Base-by-base conservation (phyloP, 2,329 filamentous ascomycete genomes). In the Knufia fluminis region DNA sequence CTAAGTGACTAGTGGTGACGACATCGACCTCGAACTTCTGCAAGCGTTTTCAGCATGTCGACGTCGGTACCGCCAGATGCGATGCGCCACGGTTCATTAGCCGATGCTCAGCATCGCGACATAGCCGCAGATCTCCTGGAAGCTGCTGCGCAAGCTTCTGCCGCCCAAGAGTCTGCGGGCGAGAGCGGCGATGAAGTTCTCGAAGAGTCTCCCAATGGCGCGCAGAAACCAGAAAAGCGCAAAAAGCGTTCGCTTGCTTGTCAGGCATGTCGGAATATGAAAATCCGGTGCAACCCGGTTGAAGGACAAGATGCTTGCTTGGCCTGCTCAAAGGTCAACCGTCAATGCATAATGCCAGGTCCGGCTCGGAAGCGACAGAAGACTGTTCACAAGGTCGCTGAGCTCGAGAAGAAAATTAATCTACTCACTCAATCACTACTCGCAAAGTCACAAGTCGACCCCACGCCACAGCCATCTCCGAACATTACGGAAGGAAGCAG, bases 361-460 rank as follows among this genome's bases (percentile, higher is more conserved):
- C 86, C 79, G 1, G 79, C 74, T 6, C 68, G 87, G 32, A 94
- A 94, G 68, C 76, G 89, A 38, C 86, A 91, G 71, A 94, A 90
- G 73, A 94, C 94, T 72, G 88, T 86, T 46, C 89, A 94, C 64
- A 90, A 80, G 46, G 89, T 95, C 14, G 84, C 87, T 9, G 89
- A 95, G 71, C 73, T 95, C 44, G 89, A 95, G 71, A 87, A 84
- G 73, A 94, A 94, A 71, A 90, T 95, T 55, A 87, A 94, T 70
- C 86, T 85, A 8, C 65, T 95, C 62, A 94, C 86, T 4, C 86
- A 87, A 3, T 88, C 82, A 26, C 64, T 94, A 54, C 82, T 87
- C 41, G 80, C 85, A 1, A 66, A 66, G 4, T 58, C 57, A 10
- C 56, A 61, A 47, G 17, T 56, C 3, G 46, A 57, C 14, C 52